A percentile compares a stretch with the other conserved stretches of the same genome.
These are phyloP conservation scores for Myxozyma neglecta DNA, from an alignment of 805 yeast species.

Conservation along the genomic window DNA sequence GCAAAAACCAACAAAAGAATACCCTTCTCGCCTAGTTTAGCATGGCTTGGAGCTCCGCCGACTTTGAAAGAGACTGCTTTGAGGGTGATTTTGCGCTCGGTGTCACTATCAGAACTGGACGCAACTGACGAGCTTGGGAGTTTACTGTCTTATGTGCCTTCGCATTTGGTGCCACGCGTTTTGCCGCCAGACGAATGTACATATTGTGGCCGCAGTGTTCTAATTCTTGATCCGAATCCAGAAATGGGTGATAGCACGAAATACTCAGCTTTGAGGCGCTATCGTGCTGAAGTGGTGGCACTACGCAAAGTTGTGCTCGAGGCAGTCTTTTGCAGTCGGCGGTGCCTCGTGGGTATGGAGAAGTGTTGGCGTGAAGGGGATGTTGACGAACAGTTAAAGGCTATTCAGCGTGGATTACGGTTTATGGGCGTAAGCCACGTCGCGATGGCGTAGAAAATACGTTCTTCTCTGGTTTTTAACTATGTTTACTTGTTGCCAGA, in stretches of 20 bases:
- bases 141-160: slow-evolving; percentile 14
- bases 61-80: slow-evolving; percentile 19
- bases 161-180: slow-evolving; percentile 15
- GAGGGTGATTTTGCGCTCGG: slow-evolving; percentile 6
- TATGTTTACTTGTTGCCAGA: not conserved
- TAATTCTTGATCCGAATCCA: not conserved
- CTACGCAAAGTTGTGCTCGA: slow-evolving; percentile 22
- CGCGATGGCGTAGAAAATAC: not conserved
- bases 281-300: slow-evolving; percentile 19
- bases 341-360: slow-evolving; percentile 20
- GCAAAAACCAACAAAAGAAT: not conserved
- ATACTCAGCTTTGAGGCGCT: slow-evolving; percentile 3
- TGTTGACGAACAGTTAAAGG: slow-evolving; percentile 22
- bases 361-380: slow-evolving; percentile 25
- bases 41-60: slow-evolving; percentile 22
- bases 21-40: not conserved
- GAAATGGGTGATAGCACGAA: not conserved
- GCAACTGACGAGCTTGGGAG: not conserved
- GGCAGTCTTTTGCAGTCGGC: slow-evolving; percentile 21
- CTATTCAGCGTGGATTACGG: slow-evolving; percentile 23
- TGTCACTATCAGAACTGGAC: slow-evolving; percentile 24
- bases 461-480: not conserved
- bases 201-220: slow-evolving; percentile 14
- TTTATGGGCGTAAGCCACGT: slow-evolving; percentile 13
- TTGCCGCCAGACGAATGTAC: slow-evolving; percentile 26